Conservation (phyloP, 2,329 filamentous ascomycete species). For the Colletotrichum sp. region DNA sequence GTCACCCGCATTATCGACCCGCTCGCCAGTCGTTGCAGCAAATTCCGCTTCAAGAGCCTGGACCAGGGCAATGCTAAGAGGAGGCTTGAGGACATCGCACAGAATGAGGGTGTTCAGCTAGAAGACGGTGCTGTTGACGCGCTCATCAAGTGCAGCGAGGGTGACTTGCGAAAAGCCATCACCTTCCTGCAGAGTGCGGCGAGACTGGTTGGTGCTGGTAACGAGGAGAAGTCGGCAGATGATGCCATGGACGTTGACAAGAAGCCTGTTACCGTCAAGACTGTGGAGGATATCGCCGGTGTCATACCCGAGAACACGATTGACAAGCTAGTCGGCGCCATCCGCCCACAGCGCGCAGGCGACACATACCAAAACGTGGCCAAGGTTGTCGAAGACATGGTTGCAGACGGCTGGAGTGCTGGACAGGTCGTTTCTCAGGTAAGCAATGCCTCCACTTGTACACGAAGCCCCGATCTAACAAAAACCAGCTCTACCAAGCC, state of each 20-base stretch:
- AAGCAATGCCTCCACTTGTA: slow-evolving; percentile 27
- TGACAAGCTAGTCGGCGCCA: slow-evolving; percentile 71
- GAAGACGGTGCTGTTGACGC: slow-evolving; percentile 83
- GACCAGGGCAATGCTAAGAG: slow-evolving; percentile 84
- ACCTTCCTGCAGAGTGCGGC: slow-evolving; percentile 97
- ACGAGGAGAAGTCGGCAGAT: slow-evolving; percentile 55
- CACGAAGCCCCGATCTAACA: neutral
- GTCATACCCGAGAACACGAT: slow-evolving; percentile 84
- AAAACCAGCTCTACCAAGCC: slow-evolving; percentile 74
- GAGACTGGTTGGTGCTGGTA: slow-evolving; percentile 75
- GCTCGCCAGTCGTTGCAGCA: slow-evolving; percentile 88
- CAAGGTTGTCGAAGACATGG: slow-evolving; percentile 83
- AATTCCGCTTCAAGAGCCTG: slow-evolving; percentile 97
- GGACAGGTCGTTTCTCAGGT: slow-evolving; percentile 85
- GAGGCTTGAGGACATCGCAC: slow-evolving; percentile 82
- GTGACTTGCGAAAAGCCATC: slow-evolving; percentile 94
- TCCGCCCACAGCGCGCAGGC: slow-evolving; percentile 72
- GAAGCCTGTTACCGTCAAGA: slow-evolving; percentile 73
- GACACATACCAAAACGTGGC: slow-evolving; percentile 76
- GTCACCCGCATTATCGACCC: slow-evolving; percentile 98
- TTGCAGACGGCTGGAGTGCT: slow-evolving; percentile 97
- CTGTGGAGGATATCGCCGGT: slow-evolving; percentile 93
- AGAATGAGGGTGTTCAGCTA: slow-evolving; percentile 75
- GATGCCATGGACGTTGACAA: slow-evolving; percentile 67
- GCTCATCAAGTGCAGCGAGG: slow-evolving; percentile 86